phyloP scores from a whole-genome alignment of 176 grass and related monocot species.

The Rhynchospora tenuis region DNA sequence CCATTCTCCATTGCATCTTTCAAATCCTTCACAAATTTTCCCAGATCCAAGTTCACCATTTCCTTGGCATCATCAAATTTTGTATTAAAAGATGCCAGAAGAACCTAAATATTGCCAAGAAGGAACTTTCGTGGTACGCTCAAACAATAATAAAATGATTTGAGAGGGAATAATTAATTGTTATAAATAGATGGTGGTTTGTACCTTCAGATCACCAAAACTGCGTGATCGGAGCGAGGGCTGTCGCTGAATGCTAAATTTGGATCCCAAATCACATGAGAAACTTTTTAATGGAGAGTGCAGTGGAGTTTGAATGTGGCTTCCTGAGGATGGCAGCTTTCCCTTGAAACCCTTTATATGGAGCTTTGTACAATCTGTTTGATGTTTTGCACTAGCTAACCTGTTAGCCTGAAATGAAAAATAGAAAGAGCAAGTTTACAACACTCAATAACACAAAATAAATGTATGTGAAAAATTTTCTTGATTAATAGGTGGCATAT shows the following conservation, averaged over 20 bases:
- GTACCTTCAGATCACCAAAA: slow-evolving; percentile 31
- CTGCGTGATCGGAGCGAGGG: slow-evolving; percentile 21
- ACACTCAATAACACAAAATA: not conserved
- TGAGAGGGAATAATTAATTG: not conserved
- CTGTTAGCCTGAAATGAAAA: slow-evolving; percentile 13
- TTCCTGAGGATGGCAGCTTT: slow-evolving; percentile 18
- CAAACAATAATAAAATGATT: not conserved
- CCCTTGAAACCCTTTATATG: not conserved
- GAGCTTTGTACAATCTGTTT: not conserved
- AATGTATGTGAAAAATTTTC: not conserved
- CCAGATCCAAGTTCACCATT: slow-evolving; percentile 27
- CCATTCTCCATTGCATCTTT: slow-evolving; percentile 17
- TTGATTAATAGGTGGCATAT: not conserved
- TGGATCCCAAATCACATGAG: slow-evolving; percentile 38
- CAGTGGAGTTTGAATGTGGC: not conserved
- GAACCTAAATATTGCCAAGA: slow-evolving; percentile 19
- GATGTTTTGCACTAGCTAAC: not conserved
- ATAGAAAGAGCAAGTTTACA: not conserved
- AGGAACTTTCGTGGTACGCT: not conserved
- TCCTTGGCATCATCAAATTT: slow-evolving; percentile 34
- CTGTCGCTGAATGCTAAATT: slow-evolving; percentile 16
- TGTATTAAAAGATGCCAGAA: slow-evolving; percentile 18
- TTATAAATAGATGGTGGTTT: not conserved
- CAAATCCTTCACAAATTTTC: slow-evolving; percentile 19
- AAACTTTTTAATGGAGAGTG: slow-evolving; percentile 31